Conservation (phyloP, 352 stramenopile genomes). For the Phytopythium helicoides region DNA sequence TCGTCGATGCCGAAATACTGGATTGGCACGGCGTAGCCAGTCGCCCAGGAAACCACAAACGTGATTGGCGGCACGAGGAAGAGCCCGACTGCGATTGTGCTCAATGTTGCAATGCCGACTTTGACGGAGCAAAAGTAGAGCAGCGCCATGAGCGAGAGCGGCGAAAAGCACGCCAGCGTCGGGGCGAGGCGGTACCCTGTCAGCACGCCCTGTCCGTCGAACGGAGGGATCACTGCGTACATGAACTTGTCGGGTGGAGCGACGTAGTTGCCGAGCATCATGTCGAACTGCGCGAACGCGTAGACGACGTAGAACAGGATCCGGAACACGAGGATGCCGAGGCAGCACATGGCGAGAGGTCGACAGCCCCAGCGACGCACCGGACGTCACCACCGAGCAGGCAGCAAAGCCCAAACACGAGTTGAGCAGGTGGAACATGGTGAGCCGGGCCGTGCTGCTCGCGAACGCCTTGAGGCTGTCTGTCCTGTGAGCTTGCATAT, state of each 20-base stretch:
- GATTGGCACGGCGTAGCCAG: constrained; percentile 13
- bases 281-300: constrained; percentile 56
- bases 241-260: constrained; percentile 30
- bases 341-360: constrained; percentile 62
- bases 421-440: constrained; percentile 59
- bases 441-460: constrained; percentile 30
- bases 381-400: constrained; percentile 42
- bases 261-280: constrained; percentile 40
- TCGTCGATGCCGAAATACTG: constrained; percentile 17
- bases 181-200: constrained; percentile 43
- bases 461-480: neutral
- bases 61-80: constrained; percentile 26
- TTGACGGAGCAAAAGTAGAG: constrained; percentile 70
- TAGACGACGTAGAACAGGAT: constrained; percentile 52
- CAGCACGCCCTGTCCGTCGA: constrained; percentile 10
- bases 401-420: constrained; percentile 45
- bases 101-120: constrained; percentile 41
- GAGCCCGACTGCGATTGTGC: constrained; percentile 24
- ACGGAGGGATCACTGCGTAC: constrained; percentile 27
- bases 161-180: constrained; percentile 49
- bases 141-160: constrained; percentile 60
- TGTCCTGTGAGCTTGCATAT: neutral
- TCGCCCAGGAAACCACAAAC: constrained; percentile 19
- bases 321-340: constrained; percentile 64
- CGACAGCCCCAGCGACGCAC: constrained; percentile 34